Conservation (phyloP, 2,329 filamentous ascomycete genomes). For the Claviceps citrina region DNA sequence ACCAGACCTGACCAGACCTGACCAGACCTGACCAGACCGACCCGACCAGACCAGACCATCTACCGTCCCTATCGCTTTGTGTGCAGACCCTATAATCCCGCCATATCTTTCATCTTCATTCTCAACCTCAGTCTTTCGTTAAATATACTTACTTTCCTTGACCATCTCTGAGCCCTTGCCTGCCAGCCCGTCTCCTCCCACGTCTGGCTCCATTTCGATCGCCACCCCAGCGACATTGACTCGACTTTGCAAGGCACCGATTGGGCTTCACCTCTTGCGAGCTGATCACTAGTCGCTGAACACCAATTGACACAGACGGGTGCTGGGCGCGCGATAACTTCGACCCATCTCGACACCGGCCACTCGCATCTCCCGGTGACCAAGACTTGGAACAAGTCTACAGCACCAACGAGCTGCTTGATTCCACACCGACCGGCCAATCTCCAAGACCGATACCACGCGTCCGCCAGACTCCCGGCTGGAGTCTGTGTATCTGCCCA, state of each 20-base stretch:
- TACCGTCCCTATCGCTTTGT: too few species aligned
- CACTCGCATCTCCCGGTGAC: not conserved
- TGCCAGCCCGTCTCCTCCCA: not conserved
- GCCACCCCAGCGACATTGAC: too few species aligned
- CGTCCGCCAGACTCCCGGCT: conserved; percentile 18
- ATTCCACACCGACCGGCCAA: not conserved
- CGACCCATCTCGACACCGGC: not conserved
- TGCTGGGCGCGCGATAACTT: not conserved
- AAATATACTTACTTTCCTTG: not conserved
- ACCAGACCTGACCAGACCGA: too few species aligned
- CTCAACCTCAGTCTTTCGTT: conserved; percentile 5
- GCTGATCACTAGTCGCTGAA: not conserved
- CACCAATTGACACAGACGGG: not conserved
- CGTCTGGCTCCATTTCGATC: not conserved
- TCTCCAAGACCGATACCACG: not conserved
- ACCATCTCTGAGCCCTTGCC: not conserved
- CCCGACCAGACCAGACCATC: not conserved
- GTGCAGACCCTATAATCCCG: too few species aligned
- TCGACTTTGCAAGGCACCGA: not conserved
- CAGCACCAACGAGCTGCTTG: not conserved
- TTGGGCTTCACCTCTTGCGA: not conserved
- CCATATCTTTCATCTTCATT: not conserved
- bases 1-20: too few species aligned
- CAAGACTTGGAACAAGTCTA: not conserved
- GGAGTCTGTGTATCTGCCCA: conserved; percentile 20